Evolutionary conservation across 2,329 filamentous ascomycete species (phyloP), one percentile per base, ranked within the genome.

Genomic region (Stemphylium lycopersici): DNA sequence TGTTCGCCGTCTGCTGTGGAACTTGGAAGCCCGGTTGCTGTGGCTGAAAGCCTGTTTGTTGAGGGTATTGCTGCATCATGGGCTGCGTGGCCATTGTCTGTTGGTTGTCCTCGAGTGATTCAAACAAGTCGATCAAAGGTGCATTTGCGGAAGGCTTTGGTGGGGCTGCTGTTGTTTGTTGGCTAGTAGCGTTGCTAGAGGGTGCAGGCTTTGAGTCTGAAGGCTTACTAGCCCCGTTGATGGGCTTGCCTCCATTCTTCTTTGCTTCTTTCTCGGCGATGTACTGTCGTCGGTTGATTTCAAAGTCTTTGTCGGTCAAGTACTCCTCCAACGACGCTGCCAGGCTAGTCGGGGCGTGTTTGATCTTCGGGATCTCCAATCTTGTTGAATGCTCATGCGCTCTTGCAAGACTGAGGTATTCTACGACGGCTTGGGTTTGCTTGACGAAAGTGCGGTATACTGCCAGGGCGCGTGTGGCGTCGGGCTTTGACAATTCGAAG

Each of bases 401-500:
- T 58, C 93, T 86, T 39, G 95, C 95, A 38, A 93, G 83, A 65
- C 88, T 88, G 40, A 99, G 84, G 70, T 93, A 99, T 67, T 91
- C 87, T 13, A 99, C 93, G 1, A 98, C 93, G 61, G 88, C 86
- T 66, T 98, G 93, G 6, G 95, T 99, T 75, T 96, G 93, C 67
- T 86, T 89, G 13, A 91, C 91, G 70, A 99, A 99, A 13, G 84
- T 89, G 71, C 93, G 90, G 78, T 99, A 99, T 58, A 99, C 93
- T 56, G 87, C 84, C 78, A 99, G 86, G 52, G 95, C 92, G 59
- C 93, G 86, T 74, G 97, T 91, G 55, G 95, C 96, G 76, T 99
- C 95, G 22, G 90, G 84, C 69, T 90, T 91, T 45, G 95, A 97
- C 89, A 99, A 93, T 78, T 99, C 95, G 68, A 99, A 99, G 76